Conservation (phyloP, 2,329 filamentous ascomycete species). For the Thielaviopsis populi region DNA sequence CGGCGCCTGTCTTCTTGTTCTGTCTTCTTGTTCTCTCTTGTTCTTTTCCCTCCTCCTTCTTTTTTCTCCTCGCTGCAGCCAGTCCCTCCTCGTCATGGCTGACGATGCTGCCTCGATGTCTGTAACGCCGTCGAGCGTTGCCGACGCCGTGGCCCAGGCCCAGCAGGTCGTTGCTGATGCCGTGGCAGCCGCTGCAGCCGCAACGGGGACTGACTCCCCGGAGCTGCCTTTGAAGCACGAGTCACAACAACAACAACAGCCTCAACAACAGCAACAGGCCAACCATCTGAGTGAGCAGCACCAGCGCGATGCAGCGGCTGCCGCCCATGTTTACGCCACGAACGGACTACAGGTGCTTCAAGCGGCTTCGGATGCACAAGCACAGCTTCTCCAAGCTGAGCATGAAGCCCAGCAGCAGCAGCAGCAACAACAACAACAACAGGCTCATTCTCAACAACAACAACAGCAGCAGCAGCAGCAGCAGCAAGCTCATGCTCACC, state of each 20-base stretch:
- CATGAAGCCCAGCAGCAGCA: slow-evolving; percentile 19
- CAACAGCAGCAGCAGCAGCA: slow-evolving; percentile 4
- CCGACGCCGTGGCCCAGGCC: slow-evolving; percentile 10
- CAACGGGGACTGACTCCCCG: neutral
- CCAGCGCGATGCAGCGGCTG: slow-evolving; percentile 2
- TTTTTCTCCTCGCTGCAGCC: neutral
- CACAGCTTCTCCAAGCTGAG: slow-evolving; percentile 27
- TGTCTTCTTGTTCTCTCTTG: neutral
- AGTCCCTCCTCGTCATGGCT: neutral
- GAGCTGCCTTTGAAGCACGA: neutral
- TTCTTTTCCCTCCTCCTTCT: neutral
- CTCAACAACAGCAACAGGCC: neutral
- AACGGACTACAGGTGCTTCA: slow-evolving; percentile 33
- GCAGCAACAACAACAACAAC: slow-evolving; percentile 12
- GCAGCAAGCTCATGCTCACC: neutral
- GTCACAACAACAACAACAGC: neutral
- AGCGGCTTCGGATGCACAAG: slow-evolving; percentile 31
- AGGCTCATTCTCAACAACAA: slow-evolving; percentile 21
- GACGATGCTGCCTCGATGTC: slow-evolving; percentile 4
- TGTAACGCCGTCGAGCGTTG: neutral
- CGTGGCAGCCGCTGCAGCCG: neutral
- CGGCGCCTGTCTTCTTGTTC: neutral
- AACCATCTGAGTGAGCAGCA: slow-evolving; percentile 1
- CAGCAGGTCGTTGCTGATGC: neutral
- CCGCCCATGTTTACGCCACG: slow-evolving; percentile 31